Percentiles rank a stretch among this genome's conserved stretches.
phyloP scores from a whole-genome alignment of 2,329 filamentous ascomycete genomes.

The Celoporthe dispersa region DNA sequence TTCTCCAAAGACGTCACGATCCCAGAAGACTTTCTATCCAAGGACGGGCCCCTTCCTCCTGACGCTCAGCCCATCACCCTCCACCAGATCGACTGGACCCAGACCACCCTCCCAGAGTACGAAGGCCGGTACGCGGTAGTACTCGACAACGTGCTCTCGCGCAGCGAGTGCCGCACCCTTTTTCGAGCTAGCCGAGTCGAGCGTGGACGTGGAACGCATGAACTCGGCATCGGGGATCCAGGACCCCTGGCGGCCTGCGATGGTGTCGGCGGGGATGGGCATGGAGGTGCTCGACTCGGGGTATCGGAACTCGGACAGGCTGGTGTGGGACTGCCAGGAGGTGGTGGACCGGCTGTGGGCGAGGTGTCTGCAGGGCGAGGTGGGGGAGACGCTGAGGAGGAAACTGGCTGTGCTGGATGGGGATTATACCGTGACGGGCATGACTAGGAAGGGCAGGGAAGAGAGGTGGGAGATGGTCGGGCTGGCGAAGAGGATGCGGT shows the following conservation, averaged over 20 bases:
- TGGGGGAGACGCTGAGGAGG: conserved; percentile 47
- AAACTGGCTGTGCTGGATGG: conserved; percentile 43
- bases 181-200: conserved; percentile 55
- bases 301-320: conserved; percentile 73
- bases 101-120: conserved; percentile 57
- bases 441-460: conserved; percentile 23
- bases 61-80: conserved; percentile 50
- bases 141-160: conserved; percentile 65
- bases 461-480: conserved; percentile 50
- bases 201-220: conserved; percentile 49
- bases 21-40: conserved; percentile 51
- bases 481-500: conserved; percentile 75
- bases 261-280: conserved; percentile 69
- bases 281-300: conserved; percentile 60
- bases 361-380: conserved; percentile 54
- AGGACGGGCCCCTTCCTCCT: conserved; percentile 43
- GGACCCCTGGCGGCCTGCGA: conserved; percentile 66
- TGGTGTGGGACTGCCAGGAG: conserved; percentile 72
- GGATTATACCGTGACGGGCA: conserved; percentile 39
- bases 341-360: conserved; percentile 67
- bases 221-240: neutral
- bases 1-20: conserved; percentile 44
- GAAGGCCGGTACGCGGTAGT: conserved; percentile 60
- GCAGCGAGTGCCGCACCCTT: conserved; percentile 65
- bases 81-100: conserved; percentile 57